Conservation (phyloP, 345 rosid species). For the Eucalyptus tenuipes region DNA sequence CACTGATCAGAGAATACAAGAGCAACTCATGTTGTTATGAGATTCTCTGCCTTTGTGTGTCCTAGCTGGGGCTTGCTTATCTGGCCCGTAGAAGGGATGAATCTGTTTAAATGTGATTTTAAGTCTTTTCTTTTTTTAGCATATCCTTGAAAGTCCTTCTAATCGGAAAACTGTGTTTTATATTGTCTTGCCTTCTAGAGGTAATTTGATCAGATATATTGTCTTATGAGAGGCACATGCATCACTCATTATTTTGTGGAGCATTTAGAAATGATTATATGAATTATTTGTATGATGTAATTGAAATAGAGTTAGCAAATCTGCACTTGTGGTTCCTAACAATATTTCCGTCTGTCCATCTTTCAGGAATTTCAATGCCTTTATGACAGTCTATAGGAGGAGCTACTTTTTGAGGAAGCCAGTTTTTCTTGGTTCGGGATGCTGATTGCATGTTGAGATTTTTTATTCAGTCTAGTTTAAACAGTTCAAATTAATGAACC, state of each 20-base stretch:
- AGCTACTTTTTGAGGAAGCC: background rate
- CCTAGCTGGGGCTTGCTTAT: background rate
- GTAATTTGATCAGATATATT: background rate
- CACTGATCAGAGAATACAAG: background rate
- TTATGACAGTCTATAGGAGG: slow-evolving; percentile 8
- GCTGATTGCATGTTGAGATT: background rate
- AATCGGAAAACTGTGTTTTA: background rate
- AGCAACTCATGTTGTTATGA: background rate
- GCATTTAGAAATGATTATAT: background rate
- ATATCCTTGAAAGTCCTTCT: background rate
- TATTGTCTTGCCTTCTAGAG: background rate
- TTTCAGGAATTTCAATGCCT: slow-evolving; percentile 41
- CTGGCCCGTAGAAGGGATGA: background rate
- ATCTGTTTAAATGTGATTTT: background rate
- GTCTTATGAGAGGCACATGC: background rate
- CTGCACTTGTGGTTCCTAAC: background rate
- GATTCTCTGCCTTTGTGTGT: background rate
- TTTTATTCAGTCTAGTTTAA: background rate
- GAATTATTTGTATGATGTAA: background rate
- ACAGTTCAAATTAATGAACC: background rate
- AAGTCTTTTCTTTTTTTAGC: background rate
- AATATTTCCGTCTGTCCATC: background rate
- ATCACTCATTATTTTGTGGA: background rate
- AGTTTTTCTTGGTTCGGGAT: background rate
- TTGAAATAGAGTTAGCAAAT: background rate